phyloP scores from a whole-genome alignment of 176 grass and related monocot species.

The Ampelocalamus luodianensis region DNA sequence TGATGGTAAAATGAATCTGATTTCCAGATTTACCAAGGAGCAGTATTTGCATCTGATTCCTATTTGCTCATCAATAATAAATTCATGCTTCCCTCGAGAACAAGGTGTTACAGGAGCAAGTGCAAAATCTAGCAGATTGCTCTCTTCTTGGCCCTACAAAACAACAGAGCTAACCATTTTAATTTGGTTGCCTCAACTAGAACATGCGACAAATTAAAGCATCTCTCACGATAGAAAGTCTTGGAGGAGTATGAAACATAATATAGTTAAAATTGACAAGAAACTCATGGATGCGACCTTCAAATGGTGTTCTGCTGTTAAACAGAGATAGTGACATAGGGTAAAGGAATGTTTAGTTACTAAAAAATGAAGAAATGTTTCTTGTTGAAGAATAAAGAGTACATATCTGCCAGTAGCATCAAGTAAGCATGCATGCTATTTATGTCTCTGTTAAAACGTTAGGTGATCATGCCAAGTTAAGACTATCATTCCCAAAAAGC shows the following conservation, averaged over 20 bases:
- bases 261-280: constrained; percentile 25
- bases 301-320: constrained; percentile 7
- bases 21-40: constrained; percentile 64
- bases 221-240: not conserved
- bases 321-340: not conserved
- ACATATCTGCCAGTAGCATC: constrained; percentile 12
- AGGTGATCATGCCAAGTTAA: constrained; percentile 2
- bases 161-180: constrained; percentile 39
- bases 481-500: constrained; percentile 17
- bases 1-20: constrained; percentile 60
- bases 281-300: not conserved
- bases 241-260: constrained; percentile 17
- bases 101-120: constrained; percentile 43
- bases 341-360: constrained; percentile 26
- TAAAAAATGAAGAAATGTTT: constrained; percentile 14
- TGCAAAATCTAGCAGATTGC: constrained; percentile 39
- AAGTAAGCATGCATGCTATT: not conserved
- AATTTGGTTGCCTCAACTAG: constrained; percentile 15
- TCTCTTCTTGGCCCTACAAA: constrained; percentile 49
- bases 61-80: constrained; percentile 66
- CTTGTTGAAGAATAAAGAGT: not conserved
- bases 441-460: not conserved
- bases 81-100: constrained; percentile 64
- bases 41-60: constrained; percentile 76
- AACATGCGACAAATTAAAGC: constrained; percentile 28